Conservation (phyloP, 805 yeast genomes). For the Yarrowia porcina region DNA sequence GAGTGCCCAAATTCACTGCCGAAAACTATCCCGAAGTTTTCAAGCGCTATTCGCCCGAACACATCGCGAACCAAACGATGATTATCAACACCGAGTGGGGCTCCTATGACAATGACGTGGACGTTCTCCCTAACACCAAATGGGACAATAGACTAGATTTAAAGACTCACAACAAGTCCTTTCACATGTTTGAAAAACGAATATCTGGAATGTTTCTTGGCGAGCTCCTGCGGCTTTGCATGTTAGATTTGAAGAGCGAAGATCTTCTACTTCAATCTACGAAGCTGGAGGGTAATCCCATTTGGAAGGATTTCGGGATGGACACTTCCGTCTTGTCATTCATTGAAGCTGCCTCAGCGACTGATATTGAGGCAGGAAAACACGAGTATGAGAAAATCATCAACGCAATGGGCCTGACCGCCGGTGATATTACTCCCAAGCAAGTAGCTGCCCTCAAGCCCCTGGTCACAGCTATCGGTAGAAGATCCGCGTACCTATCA, state of each 20-base stretch:
- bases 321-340: slow-evolving; percentile 82
- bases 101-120: slow-evolving; percentile 82
- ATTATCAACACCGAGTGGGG: slow-evolving; percentile 98
- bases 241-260: slow-evolving; percentile 59
- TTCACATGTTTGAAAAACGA: slow-evolving; percentile 89
- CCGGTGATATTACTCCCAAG: slow-evolving; percentile 58
- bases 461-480: slow-evolving; percentile 73
- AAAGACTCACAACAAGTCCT: slow-evolving; percentile 75
- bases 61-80: slow-evolving; percentile 47
- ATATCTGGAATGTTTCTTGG: slow-evolving; percentile 92
- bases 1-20: slow-evolving; percentile 70
- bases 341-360: slow-evolving; percentile 70
- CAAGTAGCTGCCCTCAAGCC: slow-evolving; percentile 74
- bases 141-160: slow-evolving; percentile 73
- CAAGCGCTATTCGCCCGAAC: slow-evolving; percentile 33
- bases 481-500: slow-evolving; percentile 84
- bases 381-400: slow-evolving; percentile 81
- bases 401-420: slow-evolving; percentile 78
- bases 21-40: slow-evolving; percentile 33
- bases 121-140: slow-evolving; percentile 69
- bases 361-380: slow-evolving; percentile 56
- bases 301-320: slow-evolving; percentile 36
- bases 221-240: slow-evolving; percentile 72
- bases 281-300: slow-evolving; percentile 29
- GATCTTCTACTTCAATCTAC: slow-evolving; percentile 52